phyloP scores from a whole-genome alignment of 2,329 filamentous ascomycete species.

The Exophiala bonariae region DNA sequence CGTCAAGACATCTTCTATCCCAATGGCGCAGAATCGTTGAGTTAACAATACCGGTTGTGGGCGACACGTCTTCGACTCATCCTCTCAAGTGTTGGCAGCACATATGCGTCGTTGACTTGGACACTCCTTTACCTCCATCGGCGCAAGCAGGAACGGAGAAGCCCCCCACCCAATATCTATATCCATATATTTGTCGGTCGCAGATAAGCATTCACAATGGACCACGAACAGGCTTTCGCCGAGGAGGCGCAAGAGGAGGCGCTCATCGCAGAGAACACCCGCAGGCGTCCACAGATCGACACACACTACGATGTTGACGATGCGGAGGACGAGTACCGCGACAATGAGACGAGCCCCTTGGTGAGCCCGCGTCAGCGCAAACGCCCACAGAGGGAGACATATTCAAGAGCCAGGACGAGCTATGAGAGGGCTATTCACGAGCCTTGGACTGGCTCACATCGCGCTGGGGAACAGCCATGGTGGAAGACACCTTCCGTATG shows the following conservation, averaged over 20 bases:
- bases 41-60: constrained; percentile 2
- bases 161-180: neutral
- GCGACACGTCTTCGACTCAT: neutral
- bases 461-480: constrained; percentile 38
- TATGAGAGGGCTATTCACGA: constrained; percentile 26
- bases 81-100: no score
- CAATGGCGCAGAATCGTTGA: neutral
- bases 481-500: constrained; percentile 54
- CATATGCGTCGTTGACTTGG: neutral
- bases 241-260: constrained; percentile 35
- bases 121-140: neutral
- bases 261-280: constrained; percentile 14
- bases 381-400: constrained; percentile 10
- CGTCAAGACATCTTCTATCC: constrained; percentile 18
- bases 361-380: constrained; percentile 21
- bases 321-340: constrained; percentile 24
- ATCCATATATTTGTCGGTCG: neutral
- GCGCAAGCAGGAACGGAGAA: no score
- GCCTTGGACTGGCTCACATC: constrained; percentile 38
- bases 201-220: constrained; percentile 27
- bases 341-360: constrained; percentile 32
- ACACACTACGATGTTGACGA: constrained; percentile 15
- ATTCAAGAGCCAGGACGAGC: constrained; percentile 19
- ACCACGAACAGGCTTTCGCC: constrained; percentile 35
- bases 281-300: constrained; percentile 3